Evolutionary conservation across 768 basidiomycete species (phyloP).

Genomic region (Hirschioporus abietinus): DNA sequence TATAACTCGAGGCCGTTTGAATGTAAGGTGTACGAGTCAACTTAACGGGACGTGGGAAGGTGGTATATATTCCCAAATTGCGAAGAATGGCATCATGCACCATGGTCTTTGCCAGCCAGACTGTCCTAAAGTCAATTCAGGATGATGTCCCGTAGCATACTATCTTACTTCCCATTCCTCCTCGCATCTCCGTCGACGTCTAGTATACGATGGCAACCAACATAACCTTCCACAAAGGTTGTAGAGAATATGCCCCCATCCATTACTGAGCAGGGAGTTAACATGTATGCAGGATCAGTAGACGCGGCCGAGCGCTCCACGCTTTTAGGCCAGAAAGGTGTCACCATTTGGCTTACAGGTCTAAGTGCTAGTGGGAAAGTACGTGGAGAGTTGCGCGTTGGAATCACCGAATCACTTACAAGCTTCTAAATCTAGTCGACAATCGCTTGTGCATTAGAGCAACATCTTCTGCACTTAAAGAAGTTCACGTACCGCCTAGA

Average conservation of each 20-base stretch:
- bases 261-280: slow-evolving; percentile 6
- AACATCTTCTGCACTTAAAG: slow-evolving; percentile 82
- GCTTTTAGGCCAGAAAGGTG: slow-evolving; percentile 74
- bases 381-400: slow-evolving; percentile 9
- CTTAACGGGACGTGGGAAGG: background rate
- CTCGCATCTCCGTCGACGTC: background rate
- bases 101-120: background rate
- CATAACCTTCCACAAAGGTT: slow-evolving; percentile 62
- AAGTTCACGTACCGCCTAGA: slow-evolving; percentile 91
- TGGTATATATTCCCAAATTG: background rate
- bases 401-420: background rate
- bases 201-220: slow-evolving; percentile 31
- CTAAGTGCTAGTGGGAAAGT: slow-evolving; percentile 95
- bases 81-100: background rate
- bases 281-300: slow-evolving; percentile 58
- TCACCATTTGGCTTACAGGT: slow-evolving; percentile 96
- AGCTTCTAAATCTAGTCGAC: slow-evolving; percentile 60
- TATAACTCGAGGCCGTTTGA: background rate
- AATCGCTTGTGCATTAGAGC: slow-evolving; percentile 94
- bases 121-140: background rate
- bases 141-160: background rate
- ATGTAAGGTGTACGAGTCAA: too few relatives aligned
- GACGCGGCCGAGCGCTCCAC: slow-evolving; percentile 56
- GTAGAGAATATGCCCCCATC: background rate
- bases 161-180: background rate